A percentile compares a stretch with the other conserved stretches of the same genome.
phyloP scores from a whole-genome alignment of 257 asterid species.

The Haberlea rhodopensis region DNA sequence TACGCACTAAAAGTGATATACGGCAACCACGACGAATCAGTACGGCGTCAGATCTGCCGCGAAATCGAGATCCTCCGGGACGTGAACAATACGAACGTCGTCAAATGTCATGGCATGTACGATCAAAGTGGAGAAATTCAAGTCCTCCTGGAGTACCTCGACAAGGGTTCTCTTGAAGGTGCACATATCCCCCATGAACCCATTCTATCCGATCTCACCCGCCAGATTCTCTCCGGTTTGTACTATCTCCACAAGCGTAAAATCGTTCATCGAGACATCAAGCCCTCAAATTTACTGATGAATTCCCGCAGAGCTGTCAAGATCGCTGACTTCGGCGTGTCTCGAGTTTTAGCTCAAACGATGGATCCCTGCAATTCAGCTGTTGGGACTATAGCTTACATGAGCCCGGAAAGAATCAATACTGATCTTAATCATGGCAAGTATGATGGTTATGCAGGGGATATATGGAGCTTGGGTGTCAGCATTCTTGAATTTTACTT shows the following conservation, averaged over 20 bases:
- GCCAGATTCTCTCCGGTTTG: slow-evolving; percentile 31
- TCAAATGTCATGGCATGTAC: slow-evolving; percentile 65
- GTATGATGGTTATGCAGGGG: slow-evolving; percentile 87
- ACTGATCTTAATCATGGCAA: slow-evolving; percentile 84
- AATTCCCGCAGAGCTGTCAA: slow-evolving; percentile 25
- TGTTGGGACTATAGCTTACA: slow-evolving; percentile 68
- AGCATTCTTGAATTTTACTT: slow-evolving; percentile 81
- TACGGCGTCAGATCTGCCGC: slow-evolving; percentile 77
- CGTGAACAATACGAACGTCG: slow-evolving; percentile 78
- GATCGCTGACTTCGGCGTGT: slow-evolving; percentile 33
- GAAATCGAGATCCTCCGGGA: slow-evolving; percentile 91
- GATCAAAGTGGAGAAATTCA: slow-evolving; percentile 86
- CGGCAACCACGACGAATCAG: slow-evolving; percentile 83
- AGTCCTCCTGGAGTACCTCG: slow-evolving; percentile 76
- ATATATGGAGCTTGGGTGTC: slow-evolving; percentile 90
- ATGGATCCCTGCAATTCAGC: slow-evolving; percentile 30
- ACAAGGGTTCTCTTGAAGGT: slow-evolving; percentile 74
- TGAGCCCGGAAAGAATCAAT: slow-evolving; percentile 89
- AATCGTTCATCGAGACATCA: slow-evolving; percentile 34
- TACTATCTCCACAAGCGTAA: slow-evolving; percentile 27
- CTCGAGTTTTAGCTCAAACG: slow-evolving; percentile 19
- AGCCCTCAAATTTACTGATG: slow-evolving; percentile 32
- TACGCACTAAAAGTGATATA: slow-evolving; percentile 80
- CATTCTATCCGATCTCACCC: slow-evolving; percentile 22
- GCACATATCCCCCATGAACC: slow-evolving; percentile 54